A percentile compares a stretch with the other conserved stretches of the same genome.
These are phyloP conservation scores for Gossypium mustelinum DNA, from an alignment of 345 rosid genomes.

Conservation along the genomic window DNA sequence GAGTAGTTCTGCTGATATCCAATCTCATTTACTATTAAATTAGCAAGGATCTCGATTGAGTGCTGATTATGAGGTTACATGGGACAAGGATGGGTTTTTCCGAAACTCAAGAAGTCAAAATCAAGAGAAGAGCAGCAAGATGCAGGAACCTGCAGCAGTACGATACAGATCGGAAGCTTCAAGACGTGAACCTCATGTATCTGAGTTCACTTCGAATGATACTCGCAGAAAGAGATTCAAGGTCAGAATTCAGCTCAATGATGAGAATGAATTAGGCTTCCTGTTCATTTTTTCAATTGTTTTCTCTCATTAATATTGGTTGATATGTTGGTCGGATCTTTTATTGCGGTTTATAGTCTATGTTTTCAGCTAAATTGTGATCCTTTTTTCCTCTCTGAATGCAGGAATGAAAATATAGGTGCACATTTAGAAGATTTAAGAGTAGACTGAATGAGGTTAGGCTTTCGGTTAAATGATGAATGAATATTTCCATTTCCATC, in stretches of 20 bases:
- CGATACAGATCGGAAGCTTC: constrained; percentile 38
- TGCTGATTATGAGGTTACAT: constrained; percentile 79
- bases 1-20: constrained; percentile 8
- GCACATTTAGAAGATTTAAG: background rate
- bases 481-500: background rate
- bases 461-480: background rate
- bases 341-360: background rate
- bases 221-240: constrained; percentile 76
- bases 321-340: background rate
- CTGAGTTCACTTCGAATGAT: constrained; percentile 38
- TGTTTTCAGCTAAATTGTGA: background rate
- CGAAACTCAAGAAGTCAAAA: constrained; percentile 44
- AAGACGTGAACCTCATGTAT: constrained; percentile 28
- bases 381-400: background rate
- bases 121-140: constrained; percentile 35
- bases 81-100: constrained; percentile 79
- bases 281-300: background rate
- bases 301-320: background rate
- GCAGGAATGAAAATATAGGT: constrained; percentile 14
- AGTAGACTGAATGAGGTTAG: background rate
- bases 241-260: constrained; percentile 36
- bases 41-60: constrained; percentile 80
- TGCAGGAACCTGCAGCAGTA: constrained; percentile 26
- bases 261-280: background rate
- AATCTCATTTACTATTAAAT: constrained; percentile 14